phyloP scores from a whole-genome alignment of 768 basidiomycete genomes.

The Tulasnella sp. region DNA sequence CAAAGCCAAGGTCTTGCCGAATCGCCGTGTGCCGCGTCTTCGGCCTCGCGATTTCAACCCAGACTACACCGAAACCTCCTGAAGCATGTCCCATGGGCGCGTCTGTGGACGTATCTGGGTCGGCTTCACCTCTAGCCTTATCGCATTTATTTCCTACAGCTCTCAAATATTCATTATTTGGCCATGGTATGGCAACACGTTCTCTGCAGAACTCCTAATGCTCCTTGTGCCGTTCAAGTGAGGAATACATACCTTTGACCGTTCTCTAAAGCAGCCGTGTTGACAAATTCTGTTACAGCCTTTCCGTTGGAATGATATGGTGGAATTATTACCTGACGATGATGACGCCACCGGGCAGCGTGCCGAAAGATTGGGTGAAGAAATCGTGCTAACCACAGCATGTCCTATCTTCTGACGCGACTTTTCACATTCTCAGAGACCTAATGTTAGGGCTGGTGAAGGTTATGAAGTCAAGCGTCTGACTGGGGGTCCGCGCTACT shows the following conservation, averaged over 20 bases:
- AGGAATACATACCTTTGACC: conserved; percentile 24
- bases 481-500: conserved; percentile 73
- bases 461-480: conserved; percentile 86
- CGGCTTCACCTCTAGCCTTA: conserved; percentile 55
- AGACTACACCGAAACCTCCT: too few species aligned
- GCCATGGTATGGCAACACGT: conserved; percentile 80
- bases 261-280: background rate
- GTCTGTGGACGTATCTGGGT: conserved; percentile 29
- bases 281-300: conserved; percentile 31
- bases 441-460: conserved; percentile 51
- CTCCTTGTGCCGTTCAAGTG: conserved; percentile 90
- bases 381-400: background rate
- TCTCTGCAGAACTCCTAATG: conserved; percentile 61
- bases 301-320: conserved; percentile 62
- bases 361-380: conserved; percentile 65
- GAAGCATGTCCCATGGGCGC: conserved; percentile 1
- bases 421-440: conserved; percentile 40
- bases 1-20: too few species aligned
- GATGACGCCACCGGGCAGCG: conserved; percentile 69
- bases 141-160: conserved; percentile 79
- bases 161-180: conserved; percentile 81
- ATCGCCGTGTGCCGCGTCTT: too few species aligned
- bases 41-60: too few species aligned
- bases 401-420: background rate
- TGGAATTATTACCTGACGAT: conserved; percentile 88